Percentiles rank a stretch among this genome's conserved stretches.
Evolutionary conservation across 1,284 basidiomycete genomes (phyloP).

Genomic region (Exobasidium rhododendri): DNA sequence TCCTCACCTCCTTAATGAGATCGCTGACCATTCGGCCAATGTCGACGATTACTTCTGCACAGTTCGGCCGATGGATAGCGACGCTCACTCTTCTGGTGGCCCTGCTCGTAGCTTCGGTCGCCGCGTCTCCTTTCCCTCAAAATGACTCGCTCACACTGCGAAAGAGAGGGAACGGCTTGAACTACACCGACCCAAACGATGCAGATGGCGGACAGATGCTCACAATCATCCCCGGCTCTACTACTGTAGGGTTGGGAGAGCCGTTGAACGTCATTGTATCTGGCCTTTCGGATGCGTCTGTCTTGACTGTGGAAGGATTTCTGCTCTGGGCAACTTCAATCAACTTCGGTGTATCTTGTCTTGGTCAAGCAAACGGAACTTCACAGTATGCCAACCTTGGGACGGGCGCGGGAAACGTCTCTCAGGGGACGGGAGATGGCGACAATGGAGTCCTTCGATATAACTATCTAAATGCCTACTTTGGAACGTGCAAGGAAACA

Average conservation of each 20-base stretch:
- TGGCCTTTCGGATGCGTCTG: conserved; percentile 30
- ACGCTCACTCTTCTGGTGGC: too few species aligned
- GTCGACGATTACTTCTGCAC: not conserved
- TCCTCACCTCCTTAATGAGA: too few species aligned
- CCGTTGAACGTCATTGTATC: conserved; percentile 52
- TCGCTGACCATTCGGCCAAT: too few species aligned
- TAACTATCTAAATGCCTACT: conserved; percentile 40
- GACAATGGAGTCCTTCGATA: conserved; percentile 43
- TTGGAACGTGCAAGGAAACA: conserved; percentile 62
- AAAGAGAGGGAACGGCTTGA: not conserved
- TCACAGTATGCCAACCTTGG: conserved; percentile 45
- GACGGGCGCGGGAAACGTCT: conserved; percentile 28
- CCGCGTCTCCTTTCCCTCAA: not conserved
- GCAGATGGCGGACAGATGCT: conserved; percentile 7
- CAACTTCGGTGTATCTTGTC: conserved; percentile 51
- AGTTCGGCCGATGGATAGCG: not conserved
- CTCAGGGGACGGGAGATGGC: conserved; percentile 38
- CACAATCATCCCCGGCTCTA: not conserved
- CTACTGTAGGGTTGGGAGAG: conserved; percentile 29
- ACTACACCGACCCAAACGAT: conserved; percentile 8
- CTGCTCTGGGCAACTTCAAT: conserved; percentile 50
- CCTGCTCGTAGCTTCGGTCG: not conserved
- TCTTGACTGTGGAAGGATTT: conserved; percentile 47
- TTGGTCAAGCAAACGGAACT: conserved; percentile 46
- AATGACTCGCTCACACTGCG: not conserved